Percentiles rank a stretch among this genome's conserved stretches.
Conservation (phyloP, 1,284 basidiomycete species). For the Crucibulum parvulum region DNA sequence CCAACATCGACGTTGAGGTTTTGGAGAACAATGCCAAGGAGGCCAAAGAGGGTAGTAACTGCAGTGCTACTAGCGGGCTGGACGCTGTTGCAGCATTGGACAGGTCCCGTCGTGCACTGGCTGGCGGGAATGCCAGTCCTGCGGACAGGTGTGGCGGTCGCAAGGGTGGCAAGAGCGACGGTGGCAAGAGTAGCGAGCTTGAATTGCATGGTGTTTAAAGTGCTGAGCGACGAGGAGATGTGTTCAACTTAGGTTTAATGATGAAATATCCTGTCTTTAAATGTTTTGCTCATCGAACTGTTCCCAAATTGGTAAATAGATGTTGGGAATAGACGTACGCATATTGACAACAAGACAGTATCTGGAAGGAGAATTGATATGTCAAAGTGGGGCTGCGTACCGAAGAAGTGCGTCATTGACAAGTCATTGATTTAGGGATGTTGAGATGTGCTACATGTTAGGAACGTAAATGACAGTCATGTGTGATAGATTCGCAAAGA, state of each 20-base stretch:
- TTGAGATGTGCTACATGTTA: too few species aligned
- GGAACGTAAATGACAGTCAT: too few species aligned
- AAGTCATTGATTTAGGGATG: too few species aligned
- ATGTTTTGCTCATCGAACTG: background rate
- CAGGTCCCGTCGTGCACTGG: slow-evolving; percentile 13
- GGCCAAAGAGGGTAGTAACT: background rate
- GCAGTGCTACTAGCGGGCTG: slow-evolving; percentile 1
- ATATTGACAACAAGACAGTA: too few species aligned
- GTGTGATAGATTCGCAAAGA: too few species aligned
- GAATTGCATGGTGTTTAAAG: slow-evolving; percentile 9
- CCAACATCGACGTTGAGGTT: background rate
- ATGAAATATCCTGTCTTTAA: background rate
- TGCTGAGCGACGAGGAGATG: background rate
- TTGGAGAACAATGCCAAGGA: slow-evolving; percentile 5
- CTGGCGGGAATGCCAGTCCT: background rate
- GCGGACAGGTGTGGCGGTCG: slow-evolving; percentile 20
- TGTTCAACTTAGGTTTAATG: background rate
- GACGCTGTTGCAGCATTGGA: slow-evolving; percentile 23
- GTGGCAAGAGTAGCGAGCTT: slow-evolving; percentile 10
- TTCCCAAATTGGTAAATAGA: too few species aligned
- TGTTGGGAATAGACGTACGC: too few species aligned
- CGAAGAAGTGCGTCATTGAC: too few species aligned
- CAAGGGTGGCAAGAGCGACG: slow-evolving; percentile 17
- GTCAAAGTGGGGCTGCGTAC: too few species aligned
- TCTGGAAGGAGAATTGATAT: too few species aligned